Evolutionary conservation across 345 rosid species (phyloP).

Genomic region (Salix exigua): DNA sequence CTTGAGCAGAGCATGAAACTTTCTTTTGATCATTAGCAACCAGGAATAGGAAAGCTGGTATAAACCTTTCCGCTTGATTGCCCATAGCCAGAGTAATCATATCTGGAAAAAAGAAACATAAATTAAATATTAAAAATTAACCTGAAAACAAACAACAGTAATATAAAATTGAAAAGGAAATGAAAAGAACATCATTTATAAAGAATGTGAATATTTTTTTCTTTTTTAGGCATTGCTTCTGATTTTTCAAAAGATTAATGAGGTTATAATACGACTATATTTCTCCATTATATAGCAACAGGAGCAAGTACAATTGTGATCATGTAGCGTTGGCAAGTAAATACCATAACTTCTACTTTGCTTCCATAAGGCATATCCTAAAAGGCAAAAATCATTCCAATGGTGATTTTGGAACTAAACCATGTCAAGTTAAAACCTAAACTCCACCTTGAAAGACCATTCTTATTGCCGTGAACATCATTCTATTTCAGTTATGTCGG

Average conservation of each 20-base stretch:
- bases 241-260: background rate
- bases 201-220: background rate
- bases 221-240: background rate
- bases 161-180: background rate
- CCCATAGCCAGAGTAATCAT: constrained; percentile 97
- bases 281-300: background rate
- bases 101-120: constrained; percentile 42
- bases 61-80: constrained; percentile 88
- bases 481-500: background rate
- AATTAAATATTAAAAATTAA: constrained; percentile 13
- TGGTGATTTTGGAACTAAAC: background rate
- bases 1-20: background rate
- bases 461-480: background rate
- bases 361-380: background rate
- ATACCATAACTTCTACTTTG: background rate
- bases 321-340: background rate
- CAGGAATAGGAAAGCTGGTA: constrained; percentile 8
- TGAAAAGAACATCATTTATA: background rate
- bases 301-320: background rate
- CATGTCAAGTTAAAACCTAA: background rate
- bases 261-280: background rate
- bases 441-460: background rate
- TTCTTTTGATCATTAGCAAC: constrained; percentile 9
- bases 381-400: background rate
- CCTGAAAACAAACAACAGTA: background rate